A percentile compares a stretch with the other conserved stretches of the same genome.
Evolutionary conservation across 2,329 filamentous ascomycete species (phyloP).

Genomic region (Colletotrichum godetiae): DNA sequence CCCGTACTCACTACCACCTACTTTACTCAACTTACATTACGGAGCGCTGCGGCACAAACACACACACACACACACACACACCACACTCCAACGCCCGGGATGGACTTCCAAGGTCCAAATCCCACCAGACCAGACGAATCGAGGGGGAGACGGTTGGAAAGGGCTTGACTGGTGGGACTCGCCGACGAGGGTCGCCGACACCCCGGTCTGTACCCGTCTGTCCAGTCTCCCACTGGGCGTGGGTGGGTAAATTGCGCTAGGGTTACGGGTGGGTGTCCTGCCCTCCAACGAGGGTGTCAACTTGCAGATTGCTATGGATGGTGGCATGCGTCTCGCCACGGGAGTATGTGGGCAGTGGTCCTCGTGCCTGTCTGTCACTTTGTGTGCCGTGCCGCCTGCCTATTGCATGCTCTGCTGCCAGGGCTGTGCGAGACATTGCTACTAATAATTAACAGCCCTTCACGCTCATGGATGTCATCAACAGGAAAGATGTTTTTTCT

Average conservation of each 20-base stretch:
- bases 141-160: slow-evolving; percentile 20
- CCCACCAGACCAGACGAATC: slow-evolving; percentile 28
- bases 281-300: slow-evolving; percentile 29
- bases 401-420: neutral
- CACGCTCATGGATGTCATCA: neutral
- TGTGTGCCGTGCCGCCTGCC: neutral
- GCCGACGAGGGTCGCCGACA: slow-evolving; percentile 12
- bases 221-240: slow-evolving; percentile 21
- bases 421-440: slow-evolving; percentile 5
- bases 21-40: slow-evolving; percentile 3
- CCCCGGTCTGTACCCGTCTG: slow-evolving; percentile 23
- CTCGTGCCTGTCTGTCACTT: neutral
- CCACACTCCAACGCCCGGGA: slow-evolving; percentile 29
- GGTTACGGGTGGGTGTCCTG: slow-evolving; percentile 33
- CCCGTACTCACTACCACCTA: slow-evolving; percentile 22
- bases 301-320: slow-evolving; percentile 1
- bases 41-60: neutral
- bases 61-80: slow-evolving; percentile 12
- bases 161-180: slow-evolving; percentile 33
- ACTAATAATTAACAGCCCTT: neutral
- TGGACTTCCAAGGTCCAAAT: slow-evolving; percentile 16
- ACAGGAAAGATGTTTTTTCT: slow-evolving; percentile 5
- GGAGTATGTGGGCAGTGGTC: neutral
- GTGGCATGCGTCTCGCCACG: slow-evolving; percentile 1
- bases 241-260: slow-evolving; percentile 32